These are phyloP conservation scores for Plasmodium adleri DNA, from an alignment of 169 alveolate species.

Conservation along the genomic window DNA sequence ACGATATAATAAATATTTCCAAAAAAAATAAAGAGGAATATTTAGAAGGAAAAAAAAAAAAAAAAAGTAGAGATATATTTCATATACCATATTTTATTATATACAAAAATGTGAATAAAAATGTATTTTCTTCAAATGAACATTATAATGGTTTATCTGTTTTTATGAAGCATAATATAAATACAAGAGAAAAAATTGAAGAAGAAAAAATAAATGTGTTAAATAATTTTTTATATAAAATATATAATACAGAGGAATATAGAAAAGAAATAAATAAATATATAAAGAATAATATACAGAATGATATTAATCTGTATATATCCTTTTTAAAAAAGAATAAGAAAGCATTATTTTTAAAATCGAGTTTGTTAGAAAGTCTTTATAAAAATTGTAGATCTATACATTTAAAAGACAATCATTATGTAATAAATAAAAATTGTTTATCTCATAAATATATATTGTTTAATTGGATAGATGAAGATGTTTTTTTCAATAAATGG, in stretches of 20 bases:
- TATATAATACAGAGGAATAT: background rate
- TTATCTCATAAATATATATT: constrained; percentile 43
- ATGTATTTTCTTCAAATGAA: constrained; percentile 35
- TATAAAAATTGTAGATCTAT: background rate
- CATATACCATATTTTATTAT: constrained; percentile 11
- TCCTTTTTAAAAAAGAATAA: background rate
- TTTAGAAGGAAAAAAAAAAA: background rate
- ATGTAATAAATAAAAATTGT: constrained; percentile 12
- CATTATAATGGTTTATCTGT: constrained; percentile 48
- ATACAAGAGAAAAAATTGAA: constrained; percentile 4
- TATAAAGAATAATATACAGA: background rate
- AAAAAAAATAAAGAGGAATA: background rate
- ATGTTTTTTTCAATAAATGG: background rate
- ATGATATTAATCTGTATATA: background rate
- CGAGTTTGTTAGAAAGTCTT: background rate
- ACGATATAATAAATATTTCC: background rate
- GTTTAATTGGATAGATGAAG: constrained; percentile 22
- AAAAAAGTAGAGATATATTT: background rate
- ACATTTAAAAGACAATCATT: background rate
- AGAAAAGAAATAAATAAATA: background rate
- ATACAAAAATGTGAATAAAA: constrained; percentile 19
- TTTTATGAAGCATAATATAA: constrained; percentile 14
- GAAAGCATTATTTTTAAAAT: background rate
- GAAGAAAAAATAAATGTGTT: background rate
- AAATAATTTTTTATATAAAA: background rate